Conservation (phyloP, 2,329 filamentous ascomycete species). For the Metarhizium brunneum region DNA sequence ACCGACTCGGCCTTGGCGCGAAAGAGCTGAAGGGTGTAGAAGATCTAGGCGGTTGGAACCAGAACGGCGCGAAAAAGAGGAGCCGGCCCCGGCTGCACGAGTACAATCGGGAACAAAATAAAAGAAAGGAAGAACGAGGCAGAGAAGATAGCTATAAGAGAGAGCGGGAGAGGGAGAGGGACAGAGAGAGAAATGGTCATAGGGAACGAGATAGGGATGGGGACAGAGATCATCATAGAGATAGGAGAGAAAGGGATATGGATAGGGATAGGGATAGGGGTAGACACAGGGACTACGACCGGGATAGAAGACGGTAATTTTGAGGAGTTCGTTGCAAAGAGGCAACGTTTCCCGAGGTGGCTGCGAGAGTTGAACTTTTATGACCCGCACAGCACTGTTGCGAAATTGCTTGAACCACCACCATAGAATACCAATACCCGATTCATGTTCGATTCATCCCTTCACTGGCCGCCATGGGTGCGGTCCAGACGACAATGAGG, state of each 20-base stretch:
- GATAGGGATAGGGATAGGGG: conserved; percentile 14
- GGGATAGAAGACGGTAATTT: conserved; percentile 9
- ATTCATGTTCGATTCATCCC: not conserved
- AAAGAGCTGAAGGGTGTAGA: conserved; percentile 65
- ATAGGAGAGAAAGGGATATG: conserved; percentile 9
- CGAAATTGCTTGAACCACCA: not conserved
- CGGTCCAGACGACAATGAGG: no score
- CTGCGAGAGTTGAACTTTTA: not conserved
- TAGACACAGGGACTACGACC: conserved; percentile 9
- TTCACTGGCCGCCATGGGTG: not conserved
- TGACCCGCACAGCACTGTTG: not conserved
- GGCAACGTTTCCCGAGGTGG: not conserved
- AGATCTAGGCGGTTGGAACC: conserved; percentile 75
- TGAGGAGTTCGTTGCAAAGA: not conserved
- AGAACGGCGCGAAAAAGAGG: conserved; percentile 47
- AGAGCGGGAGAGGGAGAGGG: conserved; percentile 34
- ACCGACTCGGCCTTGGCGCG: conserved; percentile 79
- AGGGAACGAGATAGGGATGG: conserved; percentile 21
- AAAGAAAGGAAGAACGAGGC: conserved; percentile 32
- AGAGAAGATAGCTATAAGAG: conserved; percentile 38
- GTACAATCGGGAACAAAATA: conserved; percentile 35
- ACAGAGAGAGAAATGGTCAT: conserved; percentile 28
- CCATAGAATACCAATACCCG: not conserved
- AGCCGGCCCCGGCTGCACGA: conserved; percentile 37
- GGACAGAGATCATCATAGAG: conserved; percentile 13